Percentiles rank a stretch among this genome's conserved stretches.
Conservation (phyloP, 108 stramenopile genomes). For the Stephanodiscus minutulus region DNA sequence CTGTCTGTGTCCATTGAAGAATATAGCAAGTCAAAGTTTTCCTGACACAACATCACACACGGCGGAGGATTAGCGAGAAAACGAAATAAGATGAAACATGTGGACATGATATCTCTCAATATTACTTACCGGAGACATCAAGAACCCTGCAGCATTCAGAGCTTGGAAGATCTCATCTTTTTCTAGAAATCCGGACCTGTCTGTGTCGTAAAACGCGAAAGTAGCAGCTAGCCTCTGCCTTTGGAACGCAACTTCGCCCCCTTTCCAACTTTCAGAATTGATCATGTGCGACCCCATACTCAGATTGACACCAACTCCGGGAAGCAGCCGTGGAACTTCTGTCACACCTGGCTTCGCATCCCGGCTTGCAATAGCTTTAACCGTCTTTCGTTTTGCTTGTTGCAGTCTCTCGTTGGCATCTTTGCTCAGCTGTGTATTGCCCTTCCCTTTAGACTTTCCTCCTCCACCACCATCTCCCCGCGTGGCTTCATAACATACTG, state of each 20-base stretch:
- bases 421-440: constrained; percentile 21
- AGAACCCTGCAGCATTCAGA: constrained; percentile 56
- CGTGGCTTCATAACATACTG: constrained; percentile 84
- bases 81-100: background rate
- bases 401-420: constrained; percentile 31
- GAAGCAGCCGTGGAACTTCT: constrained; percentile 22
- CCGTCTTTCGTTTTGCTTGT: constrained; percentile 39
- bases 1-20: constrained; percentile 70
- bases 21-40: constrained; percentile 50
- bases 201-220: constrained; percentile 79
- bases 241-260: constrained; percentile 57
- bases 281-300: constrained; percentile 31
- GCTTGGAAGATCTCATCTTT: constrained; percentile 64
- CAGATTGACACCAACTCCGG: background rate
- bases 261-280: constrained; percentile 63
- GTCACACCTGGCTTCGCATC: constrained; percentile 8
- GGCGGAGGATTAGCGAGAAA: background rate
- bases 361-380: constrained; percentile 32
- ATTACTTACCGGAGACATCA: constrained; percentile 45
- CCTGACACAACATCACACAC: constrained; percentile 9
- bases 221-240: constrained; percentile 61
- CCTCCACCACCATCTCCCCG: constrained; percentile 54
- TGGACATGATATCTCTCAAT: background rate
- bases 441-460: constrained; percentile 21
- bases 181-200: constrained; percentile 75